A percentile compares a stretch with the other conserved stretches of the same genome.
phyloP scores from a whole-genome alignment of 192 early-diverging fungal species.

The Coemansia furcata region DNA sequence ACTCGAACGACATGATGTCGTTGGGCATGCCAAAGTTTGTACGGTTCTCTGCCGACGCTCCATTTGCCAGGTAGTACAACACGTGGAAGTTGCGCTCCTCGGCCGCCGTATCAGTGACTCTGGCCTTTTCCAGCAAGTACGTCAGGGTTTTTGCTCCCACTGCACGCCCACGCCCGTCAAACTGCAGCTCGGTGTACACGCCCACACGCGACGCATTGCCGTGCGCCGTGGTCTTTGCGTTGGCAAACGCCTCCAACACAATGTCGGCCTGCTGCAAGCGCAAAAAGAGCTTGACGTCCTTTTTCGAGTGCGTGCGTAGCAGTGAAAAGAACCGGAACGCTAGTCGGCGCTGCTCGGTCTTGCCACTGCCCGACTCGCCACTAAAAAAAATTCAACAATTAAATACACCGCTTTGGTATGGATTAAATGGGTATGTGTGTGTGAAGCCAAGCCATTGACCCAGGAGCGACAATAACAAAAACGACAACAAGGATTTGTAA shows the following conservation, averaged over 20 bases:
- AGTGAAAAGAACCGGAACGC: conserved; percentile 63
- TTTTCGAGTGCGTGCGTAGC: conserved; percentile 70
- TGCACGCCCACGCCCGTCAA: conserved; percentile 82
- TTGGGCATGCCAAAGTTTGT: conserved; percentile 49
- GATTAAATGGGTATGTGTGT: neutral
- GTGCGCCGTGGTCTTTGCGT: conserved; percentile 73
- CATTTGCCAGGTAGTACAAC: conserved; percentile 88
- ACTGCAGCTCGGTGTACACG: conserved; percentile 83
- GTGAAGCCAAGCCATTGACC: neutral
- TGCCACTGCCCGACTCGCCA: conserved; percentile 86
- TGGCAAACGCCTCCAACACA: conserved; percentile 84
- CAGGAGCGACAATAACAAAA: neutral
- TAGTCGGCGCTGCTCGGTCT: conserved; percentile 71
- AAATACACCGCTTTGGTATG: neutral
- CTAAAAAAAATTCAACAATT: conserved; percentile 34
- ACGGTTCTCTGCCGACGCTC: conserved; percentile 74
- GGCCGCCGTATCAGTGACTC: conserved; percentile 66
- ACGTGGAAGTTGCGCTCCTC: conserved; percentile 89
- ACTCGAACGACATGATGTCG: conserved; percentile 28
- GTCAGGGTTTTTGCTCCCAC: conserved; percentile 82
- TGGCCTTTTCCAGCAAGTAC: conserved; percentile 85
- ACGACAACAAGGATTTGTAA: neutral
- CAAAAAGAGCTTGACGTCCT: conserved; percentile 63
- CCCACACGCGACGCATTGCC: conserved; percentile 82
- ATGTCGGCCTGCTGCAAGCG: conserved; percentile 67